These are phyloP conservation scores for Candida sanyaensis DNA, from an alignment of 1,139 yeast species.

Conservation along the genomic window DNA sequence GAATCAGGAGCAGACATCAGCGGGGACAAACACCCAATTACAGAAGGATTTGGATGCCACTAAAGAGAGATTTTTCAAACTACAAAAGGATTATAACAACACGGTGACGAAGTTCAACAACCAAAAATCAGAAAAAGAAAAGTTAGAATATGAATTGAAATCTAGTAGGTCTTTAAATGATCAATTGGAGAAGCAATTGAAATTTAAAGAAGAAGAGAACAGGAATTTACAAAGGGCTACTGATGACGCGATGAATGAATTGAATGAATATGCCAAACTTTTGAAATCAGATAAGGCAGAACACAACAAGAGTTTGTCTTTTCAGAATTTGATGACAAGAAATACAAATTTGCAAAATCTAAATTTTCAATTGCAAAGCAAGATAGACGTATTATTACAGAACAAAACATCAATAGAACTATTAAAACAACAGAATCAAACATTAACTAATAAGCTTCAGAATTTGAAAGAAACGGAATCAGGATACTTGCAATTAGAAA, in stretches of 20 bases:
- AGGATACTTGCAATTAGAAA: conserved; percentile 50
- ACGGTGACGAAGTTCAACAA: conserved; percentile 27
- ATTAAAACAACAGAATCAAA: conserved; percentile 38
- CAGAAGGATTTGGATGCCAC: conserved; percentile 26
- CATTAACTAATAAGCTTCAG: conserved; percentile 37
- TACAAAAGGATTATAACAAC: conserved; percentile 19
- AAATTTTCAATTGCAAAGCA: conserved; percentile 30
- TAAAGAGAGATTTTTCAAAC: conserved; percentile 18
- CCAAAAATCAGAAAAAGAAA: conserved; percentile 26
- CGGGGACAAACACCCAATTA: conserved; percentile 40
- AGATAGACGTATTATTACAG: conserved; percentile 36
- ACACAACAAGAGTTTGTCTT: conserved; percentile 16
- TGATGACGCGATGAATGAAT: conserved; percentile 54
- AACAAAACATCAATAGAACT: conserved; percentile 41
- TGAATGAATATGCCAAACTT: conserved; percentile 15
- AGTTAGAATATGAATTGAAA: conserved; percentile 32
- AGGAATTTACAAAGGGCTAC: conserved; percentile 29
- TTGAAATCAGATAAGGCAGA: conserved; percentile 9
- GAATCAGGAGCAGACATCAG: conserved; percentile 46
- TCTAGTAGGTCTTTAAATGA: conserved; percentile 29
- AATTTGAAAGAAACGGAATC: conserved; percentile 47
- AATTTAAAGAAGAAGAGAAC: conserved; percentile 17
- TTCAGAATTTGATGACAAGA: conserved; percentile 29
- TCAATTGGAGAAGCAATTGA: conserved; percentile 30
- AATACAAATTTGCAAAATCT: conserved; percentile 32